Base-by-base conservation (phyloP, 805 yeast genomes). In the Wilhelminamyces savonicus region DNA sequence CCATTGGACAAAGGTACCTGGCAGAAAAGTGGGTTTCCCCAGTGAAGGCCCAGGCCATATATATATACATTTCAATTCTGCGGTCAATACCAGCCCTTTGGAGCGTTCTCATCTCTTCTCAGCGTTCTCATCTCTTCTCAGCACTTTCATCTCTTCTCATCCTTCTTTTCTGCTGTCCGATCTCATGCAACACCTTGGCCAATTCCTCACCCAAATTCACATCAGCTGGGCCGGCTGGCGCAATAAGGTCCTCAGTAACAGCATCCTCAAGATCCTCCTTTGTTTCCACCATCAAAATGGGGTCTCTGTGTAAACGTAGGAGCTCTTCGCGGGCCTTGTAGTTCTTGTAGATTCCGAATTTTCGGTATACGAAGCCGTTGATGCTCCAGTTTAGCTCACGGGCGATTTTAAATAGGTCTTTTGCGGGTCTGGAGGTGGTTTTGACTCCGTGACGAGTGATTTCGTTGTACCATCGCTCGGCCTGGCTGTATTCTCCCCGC, bases 381-480 rank as follows among this genome's bases (percentile, higher is more conserved):
- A 53, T 54, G 2, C 48, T 45, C 69, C 69, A 64, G 8, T 50
- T 36, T 16, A 55, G 37, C 31, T 56, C 57, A 15, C 56, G 44
- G 3, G 68, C 66, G 3, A 63, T 60, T 13, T 31, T 28, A 31
- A 49, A 54, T 2, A 64, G 28, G 7, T 50, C 37, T 20, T 48
- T 56, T 12, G 59, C 53, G 2, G 54, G 53, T 1, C 27, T 28
- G 0, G 59, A 46, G 3, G 50, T 52, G 9, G 66, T 43, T 21
- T 40, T 40, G 7, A 55, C 57, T 2, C 62, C 66, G 21, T 48
- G 47, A 14, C 40, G 44, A 3, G 55, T 52, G 13, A 64, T 38
- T 16, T 59, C 46, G 10, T 49, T 43, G 38, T 59, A 64, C 70
- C 70, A 64, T 10, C 46, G 21, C 24, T 54, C 50, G 3, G 69